Percentiles rank a stretch among this genome's conserved stretches.
These are phyloP conservation scores for Vararia minispora DNA, from an alignment of 768 basidiomycete genomes.

Conservation along the genomic window DNA sequence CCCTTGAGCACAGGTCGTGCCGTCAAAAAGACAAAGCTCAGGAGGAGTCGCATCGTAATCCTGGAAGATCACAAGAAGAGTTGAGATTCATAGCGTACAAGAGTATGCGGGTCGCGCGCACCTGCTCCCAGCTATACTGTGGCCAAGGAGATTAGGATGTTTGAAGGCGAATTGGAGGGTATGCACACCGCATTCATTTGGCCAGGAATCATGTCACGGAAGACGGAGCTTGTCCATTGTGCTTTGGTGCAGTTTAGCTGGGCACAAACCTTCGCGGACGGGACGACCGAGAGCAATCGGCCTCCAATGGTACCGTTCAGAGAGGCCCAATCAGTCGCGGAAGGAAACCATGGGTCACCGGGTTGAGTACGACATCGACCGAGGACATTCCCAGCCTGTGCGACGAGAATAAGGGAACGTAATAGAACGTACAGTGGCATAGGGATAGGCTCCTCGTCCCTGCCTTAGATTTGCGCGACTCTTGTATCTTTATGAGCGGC, in stretches of 20 bases:
- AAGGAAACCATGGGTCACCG: conserved; percentile 8
- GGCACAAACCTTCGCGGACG: conserved; percentile 7
- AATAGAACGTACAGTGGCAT: too few species aligned
- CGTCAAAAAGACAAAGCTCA: conserved; percentile 8
- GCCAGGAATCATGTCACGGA: conserved; percentile 10
- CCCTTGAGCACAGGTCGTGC: conserved; percentile 9
- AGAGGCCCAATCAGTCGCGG: conserved; percentile 5
- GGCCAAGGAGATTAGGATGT: neutral
- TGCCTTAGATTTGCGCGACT: too few species aligned
- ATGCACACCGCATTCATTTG: conserved; percentile 9
- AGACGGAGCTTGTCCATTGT: conserved; percentile 10
- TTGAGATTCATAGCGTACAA: too few species aligned
- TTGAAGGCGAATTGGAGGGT: neutral
- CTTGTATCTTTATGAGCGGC: too few species aligned
- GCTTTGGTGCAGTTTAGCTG: conserved; percentile 6
- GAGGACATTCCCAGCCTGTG: too few species aligned
- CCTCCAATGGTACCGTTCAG: conserved; percentile 7
- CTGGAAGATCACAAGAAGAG: too few species aligned
- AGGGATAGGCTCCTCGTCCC: too few species aligned
- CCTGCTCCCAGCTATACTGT: conserved; percentile 14
- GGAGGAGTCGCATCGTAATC: too few species aligned
- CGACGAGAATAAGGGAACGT: too few species aligned
- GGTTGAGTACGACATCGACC: conserved; percentile 14
- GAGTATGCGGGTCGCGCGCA: too few species aligned
- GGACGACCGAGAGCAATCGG: conserved; percentile 6